Conservation (phyloP, 306 rosid species). For the Crotalaria pallida region DNA sequence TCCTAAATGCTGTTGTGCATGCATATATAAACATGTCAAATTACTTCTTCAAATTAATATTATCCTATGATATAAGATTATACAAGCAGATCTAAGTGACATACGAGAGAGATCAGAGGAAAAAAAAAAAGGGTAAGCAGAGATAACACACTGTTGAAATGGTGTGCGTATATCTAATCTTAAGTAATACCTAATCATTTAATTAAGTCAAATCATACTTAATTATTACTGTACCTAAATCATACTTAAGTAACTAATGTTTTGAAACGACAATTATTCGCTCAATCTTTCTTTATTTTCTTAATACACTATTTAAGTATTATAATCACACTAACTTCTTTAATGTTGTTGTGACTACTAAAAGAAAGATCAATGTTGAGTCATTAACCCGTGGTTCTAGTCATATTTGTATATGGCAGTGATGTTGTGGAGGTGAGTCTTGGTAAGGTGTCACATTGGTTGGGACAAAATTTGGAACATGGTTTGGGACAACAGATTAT, state of each 20-base stretch:
- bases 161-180: not conserved
- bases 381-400: too few species aligned
- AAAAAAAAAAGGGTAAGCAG: too few species aligned
- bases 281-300: not conserved
- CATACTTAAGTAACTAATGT: not conserved
- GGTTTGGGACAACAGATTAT: too few species aligned
- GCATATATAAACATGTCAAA: not conserved
- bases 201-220: slow-evolving; percentile 18
- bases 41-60: slow-evolving; percentile 14
- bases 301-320: too few species aligned
- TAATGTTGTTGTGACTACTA: too few species aligned
- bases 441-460: too few species aligned
- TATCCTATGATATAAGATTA: not conserved
- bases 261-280: slow-evolving; percentile 5
- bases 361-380: too few species aligned
- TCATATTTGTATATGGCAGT: too few species aligned
- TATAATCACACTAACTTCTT: too few species aligned
- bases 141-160: not conserved
- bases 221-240: not conserved
- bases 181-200: not conserved
- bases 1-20: slow-evolving; percentile 13
- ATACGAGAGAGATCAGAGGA: not conserved
- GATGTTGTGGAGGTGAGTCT: too few species aligned
- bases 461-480: too few species aligned
- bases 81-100: not conserved